A percentile compares a stretch with the other conserved stretches of the same genome.
phyloP scores from a whole-genome alignment of 2,329 filamentous ascomycete genomes.

The Microascus cirrosus region DNA sequence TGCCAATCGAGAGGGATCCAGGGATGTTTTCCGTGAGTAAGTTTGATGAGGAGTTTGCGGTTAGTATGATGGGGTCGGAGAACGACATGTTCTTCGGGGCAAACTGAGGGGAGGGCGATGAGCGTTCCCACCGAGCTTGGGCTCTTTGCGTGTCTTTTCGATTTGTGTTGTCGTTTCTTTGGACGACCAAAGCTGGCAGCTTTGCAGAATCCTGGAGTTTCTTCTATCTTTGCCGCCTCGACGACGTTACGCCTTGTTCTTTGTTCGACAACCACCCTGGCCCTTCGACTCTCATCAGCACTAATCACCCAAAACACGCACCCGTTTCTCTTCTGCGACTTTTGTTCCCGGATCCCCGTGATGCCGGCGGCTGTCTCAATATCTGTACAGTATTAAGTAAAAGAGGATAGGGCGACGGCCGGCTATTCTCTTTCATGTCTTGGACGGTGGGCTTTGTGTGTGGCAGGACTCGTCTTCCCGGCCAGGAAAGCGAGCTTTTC shows the following conservation, averaged over 20 bases:
- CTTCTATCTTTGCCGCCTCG: neutral
- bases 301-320: neutral
- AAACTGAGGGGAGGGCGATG: slow-evolving; percentile 11
- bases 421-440: neutral
- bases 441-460: neutral
- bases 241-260: neutral
- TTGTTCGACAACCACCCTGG: neutral
- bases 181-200: neutral
- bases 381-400: neutral
- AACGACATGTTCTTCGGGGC: slow-evolving; percentile 42
- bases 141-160: neutral
- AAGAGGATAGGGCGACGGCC: neutral
- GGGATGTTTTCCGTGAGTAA: slow-evolving; percentile 39
- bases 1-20: slow-evolving; percentile 31
- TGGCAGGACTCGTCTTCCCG: neutral
- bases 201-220: neutral
- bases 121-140: neutral
- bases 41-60: slow-evolving; percentile 43
- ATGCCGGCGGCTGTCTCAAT: neutral
- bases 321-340: neutral
- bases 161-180: neutral
- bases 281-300: neutral
- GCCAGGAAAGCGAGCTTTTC: neutral
- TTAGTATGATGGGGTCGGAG: slow-evolving; percentile 38
- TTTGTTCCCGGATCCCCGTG: neutral